Evolutionary conservation across 352 stramenopile genomes (phyloP).

Genomic region (Thalassiosira mediterranea): DNA sequence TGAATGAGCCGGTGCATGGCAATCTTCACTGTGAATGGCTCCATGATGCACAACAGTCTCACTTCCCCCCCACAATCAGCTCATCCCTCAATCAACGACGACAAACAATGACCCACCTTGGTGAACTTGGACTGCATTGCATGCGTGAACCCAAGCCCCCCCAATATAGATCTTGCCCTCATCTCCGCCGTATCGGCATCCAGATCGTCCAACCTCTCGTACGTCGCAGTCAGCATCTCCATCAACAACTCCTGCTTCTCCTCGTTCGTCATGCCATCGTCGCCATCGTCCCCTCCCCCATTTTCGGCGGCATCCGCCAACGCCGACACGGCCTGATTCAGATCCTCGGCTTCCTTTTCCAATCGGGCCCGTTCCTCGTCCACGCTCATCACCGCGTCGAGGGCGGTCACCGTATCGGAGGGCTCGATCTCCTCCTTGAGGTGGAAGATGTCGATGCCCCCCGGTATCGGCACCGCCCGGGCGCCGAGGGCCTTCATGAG

Average conservation of each 20-base stretch:
- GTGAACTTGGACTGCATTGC: conserved; percentile 90
- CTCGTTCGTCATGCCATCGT: conserved; percentile 66
- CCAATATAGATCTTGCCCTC: conserved; percentile 90
- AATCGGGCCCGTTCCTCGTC: conserved; percentile 93
- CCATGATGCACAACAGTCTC: too few relatives aligned
- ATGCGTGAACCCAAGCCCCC: conserved; percentile 92
- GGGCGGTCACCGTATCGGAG: conserved; percentile 90
- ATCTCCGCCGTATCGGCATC: conserved; percentile 92
- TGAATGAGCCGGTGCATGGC: too few relatives aligned
- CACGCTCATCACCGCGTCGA: conserved; percentile 94
- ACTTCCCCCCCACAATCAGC: too few relatives aligned
- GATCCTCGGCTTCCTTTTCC: conserved; percentile 90
- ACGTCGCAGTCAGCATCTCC: conserved; percentile 89
- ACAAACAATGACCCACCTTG: background rate
- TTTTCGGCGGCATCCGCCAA: conserved; percentile 87
- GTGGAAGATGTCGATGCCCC: conserved; percentile 96
- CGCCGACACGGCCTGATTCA: conserved; percentile 91
- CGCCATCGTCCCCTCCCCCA: conserved; percentile 41
- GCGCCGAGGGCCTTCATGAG: conserved; percentile 97
- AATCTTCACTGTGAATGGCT: too few relatives aligned
- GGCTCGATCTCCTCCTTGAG: conserved; percentile 96
- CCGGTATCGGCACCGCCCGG: conserved; percentile 92
- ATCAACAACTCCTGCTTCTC: conserved; percentile 83
- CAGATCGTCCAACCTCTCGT: conserved; percentile 95
- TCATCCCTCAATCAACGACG: too few relatives aligned